Evolutionary conservation across 202 grass and related monocot genomes (phyloP), one percentile per base, ranked within the genome.

Genomic region (Schoenoplectus triqueter): DNA sequence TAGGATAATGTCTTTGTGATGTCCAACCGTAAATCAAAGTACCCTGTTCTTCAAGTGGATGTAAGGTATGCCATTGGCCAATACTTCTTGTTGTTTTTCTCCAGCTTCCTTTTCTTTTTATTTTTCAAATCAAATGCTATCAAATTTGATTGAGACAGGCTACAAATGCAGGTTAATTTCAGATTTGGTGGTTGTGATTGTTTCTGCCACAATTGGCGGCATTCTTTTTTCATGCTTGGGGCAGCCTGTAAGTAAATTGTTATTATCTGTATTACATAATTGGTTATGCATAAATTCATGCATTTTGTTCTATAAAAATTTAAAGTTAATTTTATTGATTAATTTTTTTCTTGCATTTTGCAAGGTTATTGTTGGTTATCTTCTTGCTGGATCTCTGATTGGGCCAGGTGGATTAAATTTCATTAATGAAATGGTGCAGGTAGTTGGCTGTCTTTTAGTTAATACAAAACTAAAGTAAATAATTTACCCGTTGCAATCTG

Each of bases 1-100:
- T 74, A 99, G 96, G 91, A 99, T 82, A 99, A 99, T 95, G 93
- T 94, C 52, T 99, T 94, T 94, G 96, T 99, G 87, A 99, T 99
- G 96, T 99, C 96, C 7, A 99, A 99, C 81, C 96, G 91, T 81
- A 99, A 99, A 94, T 85, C 91, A 87, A 99, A 99, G 86, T 99
- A 89, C 79, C 96, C 96, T 52, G 86, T 94, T 80, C 96, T 99
- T 87, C 96, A 99, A 86, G 84, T 99, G 78, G 96, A 99, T 84
- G 63, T 96, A 87, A 91, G 90, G 96, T 99, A 42, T 83, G n/a
- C 68, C 78, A 66, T 74, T 7, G 6, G 67, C 39, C 7, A 60
- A 13, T 61, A 79, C 56, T 71, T 13, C 13, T 66, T 80, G 21
- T 17, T 4, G 65, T 82, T 72, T 18, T 75, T 51, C 42, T 55